Evolutionary conservation across 495 filamentous ascomycete species (phyloP).

Genomic region (Penicillium odoratum): DNA sequence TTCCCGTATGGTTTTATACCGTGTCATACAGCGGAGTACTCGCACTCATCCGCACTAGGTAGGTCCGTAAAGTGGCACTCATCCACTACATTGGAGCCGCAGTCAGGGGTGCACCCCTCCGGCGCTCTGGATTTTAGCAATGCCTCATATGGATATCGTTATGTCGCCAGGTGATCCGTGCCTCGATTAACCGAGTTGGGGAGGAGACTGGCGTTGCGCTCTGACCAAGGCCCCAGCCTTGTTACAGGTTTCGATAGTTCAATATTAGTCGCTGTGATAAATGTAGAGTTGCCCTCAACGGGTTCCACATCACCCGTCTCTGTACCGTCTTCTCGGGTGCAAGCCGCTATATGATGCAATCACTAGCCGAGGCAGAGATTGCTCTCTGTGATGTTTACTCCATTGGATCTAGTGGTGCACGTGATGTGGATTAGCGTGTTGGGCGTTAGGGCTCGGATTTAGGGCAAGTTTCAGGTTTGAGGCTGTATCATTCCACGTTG

Average conservation of each 20-base stretch:
- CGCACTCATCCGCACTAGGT: neutral
- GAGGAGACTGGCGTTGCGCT: neutral
- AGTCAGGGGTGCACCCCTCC: neutral
- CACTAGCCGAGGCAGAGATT: no score
- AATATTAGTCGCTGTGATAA: neutral
- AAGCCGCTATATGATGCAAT: neutral
- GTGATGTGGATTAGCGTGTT: neutral
- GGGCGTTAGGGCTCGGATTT: neutral
- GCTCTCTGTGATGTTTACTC: neutral
- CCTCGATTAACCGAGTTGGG: neutral
- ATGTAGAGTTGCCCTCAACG: neutral
- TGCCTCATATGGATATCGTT: neutral
- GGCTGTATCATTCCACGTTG: neutral
- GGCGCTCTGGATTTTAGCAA: neutral
- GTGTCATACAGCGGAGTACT: neutral
- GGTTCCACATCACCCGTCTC: neutral
- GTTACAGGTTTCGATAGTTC: neutral
- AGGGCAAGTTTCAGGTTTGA: neutral
- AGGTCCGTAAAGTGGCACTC: neutral
- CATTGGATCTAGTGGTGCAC: neutral
- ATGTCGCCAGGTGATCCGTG: neutral
- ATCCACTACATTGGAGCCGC: constrained; percentile 4
- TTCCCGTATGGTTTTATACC: neutral
- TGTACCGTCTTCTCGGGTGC: neutral
- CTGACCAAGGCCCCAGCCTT: neutral